Conservation (phyloP, 495 filamentous ascomycete species). For the Aspergillus sclerotioniger region DNA sequence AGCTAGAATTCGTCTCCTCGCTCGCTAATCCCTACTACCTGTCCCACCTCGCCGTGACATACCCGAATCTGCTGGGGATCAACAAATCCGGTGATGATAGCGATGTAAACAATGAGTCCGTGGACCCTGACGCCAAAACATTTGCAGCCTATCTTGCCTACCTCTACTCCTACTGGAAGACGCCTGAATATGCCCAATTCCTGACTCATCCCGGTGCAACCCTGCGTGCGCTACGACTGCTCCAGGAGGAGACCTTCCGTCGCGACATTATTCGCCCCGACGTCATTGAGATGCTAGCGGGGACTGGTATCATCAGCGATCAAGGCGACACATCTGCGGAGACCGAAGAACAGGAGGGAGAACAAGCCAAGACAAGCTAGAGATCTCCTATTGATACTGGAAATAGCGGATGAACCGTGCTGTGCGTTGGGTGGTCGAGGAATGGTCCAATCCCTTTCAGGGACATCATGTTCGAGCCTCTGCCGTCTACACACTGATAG, state of each 20-base stretch:
- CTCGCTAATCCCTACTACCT: conserved; percentile 83
- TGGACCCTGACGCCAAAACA: conserved; percentile 53
- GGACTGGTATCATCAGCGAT: conserved; percentile 47
- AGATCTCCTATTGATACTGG: conserved; percentile 13
- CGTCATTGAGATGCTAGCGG: conserved; percentile 60
- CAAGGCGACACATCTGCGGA: conserved; percentile 21
- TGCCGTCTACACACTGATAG: background rate
- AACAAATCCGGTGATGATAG: conserved; percentile 34
- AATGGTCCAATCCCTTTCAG: background rate
- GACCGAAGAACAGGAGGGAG: conserved; percentile 28
- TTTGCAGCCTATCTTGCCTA: conserved; percentile 83
- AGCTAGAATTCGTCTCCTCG: conserved; percentile 75
- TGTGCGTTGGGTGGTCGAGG: background rate
- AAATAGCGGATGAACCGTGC: conserved; percentile 27
- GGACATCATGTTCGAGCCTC: background rate
- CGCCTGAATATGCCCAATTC: conserved; percentile 79
- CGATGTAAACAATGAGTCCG: conserved; percentile 41
- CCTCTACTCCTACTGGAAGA: conserved; percentile 76
- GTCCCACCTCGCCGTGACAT: conserved; percentile 70
- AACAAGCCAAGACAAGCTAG: conserved; percentile 22
- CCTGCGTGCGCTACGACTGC: conserved; percentile 74
- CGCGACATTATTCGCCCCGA: conserved; percentile 77
- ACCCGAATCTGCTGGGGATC: conserved; percentile 49
- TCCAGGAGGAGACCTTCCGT: conserved; percentile 81
- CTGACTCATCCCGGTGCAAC: conserved; percentile 79